Conservation (phyloP, 208 protist genomes). For the Acanthamoeba lenticulata region DNA sequence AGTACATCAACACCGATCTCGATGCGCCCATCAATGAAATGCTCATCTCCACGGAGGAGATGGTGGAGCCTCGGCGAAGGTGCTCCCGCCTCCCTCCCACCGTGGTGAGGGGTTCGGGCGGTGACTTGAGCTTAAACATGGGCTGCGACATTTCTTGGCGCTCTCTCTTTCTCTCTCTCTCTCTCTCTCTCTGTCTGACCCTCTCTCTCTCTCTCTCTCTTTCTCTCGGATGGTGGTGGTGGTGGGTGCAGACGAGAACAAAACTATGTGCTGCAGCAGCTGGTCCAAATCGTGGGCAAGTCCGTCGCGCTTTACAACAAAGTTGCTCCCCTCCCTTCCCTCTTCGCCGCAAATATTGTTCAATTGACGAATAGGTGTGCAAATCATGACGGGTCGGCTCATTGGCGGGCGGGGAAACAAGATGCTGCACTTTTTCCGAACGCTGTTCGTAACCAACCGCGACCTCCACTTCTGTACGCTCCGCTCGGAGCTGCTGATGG, state of each 20-base stretch:
- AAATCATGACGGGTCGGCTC: no score
- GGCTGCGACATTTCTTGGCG: no score
- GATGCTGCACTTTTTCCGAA: constrained; percentile 36
- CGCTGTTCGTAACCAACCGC: constrained; percentile 1
- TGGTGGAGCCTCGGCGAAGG: neutral
- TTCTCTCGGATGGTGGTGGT: neutral
- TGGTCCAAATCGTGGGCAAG: constrained; percentile 67
- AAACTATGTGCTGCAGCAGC: constrained; percentile 48
- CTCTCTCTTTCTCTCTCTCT: no score
- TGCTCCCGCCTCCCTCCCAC: neutral
- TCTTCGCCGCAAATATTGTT: no score
- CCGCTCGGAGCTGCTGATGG: constrained; percentile 73
- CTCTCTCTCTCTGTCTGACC: neutral
- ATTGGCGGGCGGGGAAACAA: no score
- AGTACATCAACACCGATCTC: constrained; percentile 69
- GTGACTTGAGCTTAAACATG: no score
- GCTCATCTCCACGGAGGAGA: neutral
- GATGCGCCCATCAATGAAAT: constrained; percentile 67
- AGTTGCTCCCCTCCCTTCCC: neutral
- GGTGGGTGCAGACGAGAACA: neutral
- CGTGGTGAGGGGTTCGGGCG: no score
- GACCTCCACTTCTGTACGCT: constrained; percentile 65
- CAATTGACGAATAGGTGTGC: no score
- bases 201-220: neutral
- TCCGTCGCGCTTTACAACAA: constrained; percentile 59